Evolutionary conservation across 768 basidiomycete species (phyloP).

Genomic region (Pleurotus cornucopiae): DNA sequence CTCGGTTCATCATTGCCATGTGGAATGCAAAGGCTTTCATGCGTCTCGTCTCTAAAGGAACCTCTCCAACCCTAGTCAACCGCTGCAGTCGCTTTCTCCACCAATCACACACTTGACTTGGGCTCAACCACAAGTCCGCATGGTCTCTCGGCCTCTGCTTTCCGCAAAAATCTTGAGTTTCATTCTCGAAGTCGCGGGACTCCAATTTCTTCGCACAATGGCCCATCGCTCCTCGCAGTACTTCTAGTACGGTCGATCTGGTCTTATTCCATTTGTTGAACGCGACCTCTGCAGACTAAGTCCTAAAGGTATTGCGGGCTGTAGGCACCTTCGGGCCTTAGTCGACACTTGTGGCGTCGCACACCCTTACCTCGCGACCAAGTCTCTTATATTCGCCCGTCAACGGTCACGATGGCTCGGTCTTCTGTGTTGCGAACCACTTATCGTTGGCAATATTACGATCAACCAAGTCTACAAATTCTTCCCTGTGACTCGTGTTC

Average conservation of each 20-base stretch:
- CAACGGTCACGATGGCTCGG: background rate
- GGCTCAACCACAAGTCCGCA: conserved; percentile 1
- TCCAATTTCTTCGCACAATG: background rate
- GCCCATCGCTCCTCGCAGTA: background rate
- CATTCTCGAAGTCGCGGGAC: conserved; percentile 7
- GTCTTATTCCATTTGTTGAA: conserved; percentile 7
- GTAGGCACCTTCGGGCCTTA: conserved; percentile 4
- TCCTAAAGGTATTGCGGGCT: background rate
- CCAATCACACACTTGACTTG: conserved; percentile 6
- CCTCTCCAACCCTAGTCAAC: background rate
- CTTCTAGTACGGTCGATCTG: background rate
- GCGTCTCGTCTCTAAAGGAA: conserved; percentile 5
- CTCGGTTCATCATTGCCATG: conserved; percentile 2
- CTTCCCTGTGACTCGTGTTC: background rate
- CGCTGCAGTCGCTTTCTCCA: background rate
- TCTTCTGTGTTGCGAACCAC: background rate
- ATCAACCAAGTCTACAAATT: too few relatives aligned
- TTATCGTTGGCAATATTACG: too few relatives aligned
- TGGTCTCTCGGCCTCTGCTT: conserved; percentile 1
- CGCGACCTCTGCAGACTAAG: background rate
- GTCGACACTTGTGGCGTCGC: conserved; percentile 6
- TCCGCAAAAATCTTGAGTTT: conserved; percentile 4
- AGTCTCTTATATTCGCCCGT: background rate
- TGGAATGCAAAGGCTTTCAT: background rate
- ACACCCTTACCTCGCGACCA: background rate